phyloP scores from a whole-genome alignment of 2,329 filamentous ascomycete genomes.

The Trichophyton simii region DNA sequence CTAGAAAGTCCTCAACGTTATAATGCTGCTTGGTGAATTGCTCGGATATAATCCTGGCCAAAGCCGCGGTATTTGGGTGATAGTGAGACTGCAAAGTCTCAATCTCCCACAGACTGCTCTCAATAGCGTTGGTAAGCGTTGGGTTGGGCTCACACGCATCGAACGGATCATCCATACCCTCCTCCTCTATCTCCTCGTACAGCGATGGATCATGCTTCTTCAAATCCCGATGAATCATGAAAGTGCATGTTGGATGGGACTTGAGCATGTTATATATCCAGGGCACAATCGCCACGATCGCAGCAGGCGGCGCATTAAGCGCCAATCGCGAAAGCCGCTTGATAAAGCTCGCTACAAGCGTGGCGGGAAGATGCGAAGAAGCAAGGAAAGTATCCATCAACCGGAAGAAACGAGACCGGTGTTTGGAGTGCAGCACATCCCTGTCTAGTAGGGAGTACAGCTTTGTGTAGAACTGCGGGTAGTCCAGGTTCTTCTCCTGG shows the following conservation, averaged over 20 bases:
- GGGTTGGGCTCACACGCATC: slow-evolving; percentile 64
- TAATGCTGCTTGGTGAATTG: slow-evolving; percentile 96
- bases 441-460: slow-evolving; percentile 85
- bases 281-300: slow-evolving; percentile 76
- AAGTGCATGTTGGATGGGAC: slow-evolving; percentile 78
- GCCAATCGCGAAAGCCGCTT: slow-evolving; percentile 78
- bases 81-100: slow-evolving; percentile 85
- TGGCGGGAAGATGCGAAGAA: slow-evolving; percentile 83
- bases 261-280: slow-evolving; percentile 94
- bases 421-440: slow-evolving; percentile 80
- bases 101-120: slow-evolving; percentile 90
- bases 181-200: slow-evolving; percentile 43
- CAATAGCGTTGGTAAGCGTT: slow-evolving; percentile 72
- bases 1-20: slow-evolving; percentile 91
- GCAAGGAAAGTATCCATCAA: slow-evolving; percentile 79
- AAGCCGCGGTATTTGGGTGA: slow-evolving; percentile 89
- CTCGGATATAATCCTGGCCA: slow-evolving; percentile 86
- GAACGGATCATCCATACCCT: slow-evolving; percentile 64
- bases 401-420: slow-evolving; percentile 86
- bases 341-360: slow-evolving; percentile 87
- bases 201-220: background rate
- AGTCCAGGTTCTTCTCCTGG: slow-evolving; percentile 85
- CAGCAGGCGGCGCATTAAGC: slow-evolving; percentile 77
- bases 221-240: slow-evolving; percentile 76
- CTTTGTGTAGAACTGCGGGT: slow-evolving; percentile 85